A percentile compares a stretch with the other conserved stretches of the same genome.
These are phyloP conservation scores for Malus fusca DNA, from an alignment of 306 rosid species.

Conservation along the genomic window DNA sequence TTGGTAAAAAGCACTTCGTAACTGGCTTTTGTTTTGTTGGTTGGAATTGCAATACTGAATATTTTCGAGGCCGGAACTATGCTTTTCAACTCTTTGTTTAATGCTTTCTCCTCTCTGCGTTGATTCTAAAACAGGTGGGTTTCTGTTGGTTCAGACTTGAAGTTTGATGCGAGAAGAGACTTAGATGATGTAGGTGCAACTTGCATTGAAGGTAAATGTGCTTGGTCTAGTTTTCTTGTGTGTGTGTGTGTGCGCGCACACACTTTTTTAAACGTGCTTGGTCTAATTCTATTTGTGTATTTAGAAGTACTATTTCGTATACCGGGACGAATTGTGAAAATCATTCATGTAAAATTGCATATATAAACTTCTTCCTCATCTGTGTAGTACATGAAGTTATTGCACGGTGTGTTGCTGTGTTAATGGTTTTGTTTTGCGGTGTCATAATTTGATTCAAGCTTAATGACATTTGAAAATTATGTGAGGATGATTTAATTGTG, in stretches of 20 bases:
- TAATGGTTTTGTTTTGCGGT: background rate
- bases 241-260: background rate
- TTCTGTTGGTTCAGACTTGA: conserved; percentile 99
- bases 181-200: conserved; percentile 87
- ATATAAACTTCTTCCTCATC: background rate
- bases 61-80: background rate
- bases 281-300: background rate
- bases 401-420: background rate
- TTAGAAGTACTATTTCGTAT: background rate
- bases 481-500: background rate
- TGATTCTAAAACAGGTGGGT: conserved; percentile 79
- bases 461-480: background rate
- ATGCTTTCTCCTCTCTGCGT: conserved; percentile 24
- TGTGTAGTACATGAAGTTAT: background rate
- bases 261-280: background rate
- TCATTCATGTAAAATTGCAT: background rate
- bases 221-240: background rate
- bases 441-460: background rate
- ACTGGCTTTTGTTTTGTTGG: background rate
- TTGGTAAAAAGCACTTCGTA: background rate
- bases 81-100: conserved; percentile 22
- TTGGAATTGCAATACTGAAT: background rate
- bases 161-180: conserved; percentile 98
- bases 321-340: background rate
- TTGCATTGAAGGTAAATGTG: conserved; percentile 52